A percentile compares a stretch with the other conserved stretches of the same genome.
phyloP scores from a whole-genome alignment of 495 filamentous ascomycete genomes.

The Rhypophila decipiens region DNA sequence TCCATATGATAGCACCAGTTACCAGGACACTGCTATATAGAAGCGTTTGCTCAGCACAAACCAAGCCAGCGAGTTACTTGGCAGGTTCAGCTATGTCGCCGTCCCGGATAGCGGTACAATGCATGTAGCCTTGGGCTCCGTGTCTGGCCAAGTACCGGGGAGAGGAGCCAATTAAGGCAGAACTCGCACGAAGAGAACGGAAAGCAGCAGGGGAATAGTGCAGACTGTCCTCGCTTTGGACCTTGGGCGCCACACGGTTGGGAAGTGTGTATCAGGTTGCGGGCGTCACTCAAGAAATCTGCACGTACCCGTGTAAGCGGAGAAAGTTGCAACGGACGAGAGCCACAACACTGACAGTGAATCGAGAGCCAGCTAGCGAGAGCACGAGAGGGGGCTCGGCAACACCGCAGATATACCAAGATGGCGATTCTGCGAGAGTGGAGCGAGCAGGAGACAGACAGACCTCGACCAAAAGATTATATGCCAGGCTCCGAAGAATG shows the following conservation, averaged over 20 bases:
- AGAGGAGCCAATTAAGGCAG: slow-evolving; percentile 17
- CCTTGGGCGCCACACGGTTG: slow-evolving; percentile 23
- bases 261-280: slow-evolving; percentile 22
- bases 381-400: slow-evolving; percentile 2
- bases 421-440: no score
- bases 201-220: slow-evolving; percentile 6
- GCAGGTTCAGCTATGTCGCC: slow-evolving; percentile 19
- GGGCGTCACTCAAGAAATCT: slow-evolving; percentile 17
- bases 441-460: no score
- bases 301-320: slow-evolving; percentile 17
- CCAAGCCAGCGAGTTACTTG: no score
- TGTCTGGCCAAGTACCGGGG: slow-evolving; percentile 14
- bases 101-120: slow-evolving; percentile 16
- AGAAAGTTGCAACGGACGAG: slow-evolving; percentile 11
- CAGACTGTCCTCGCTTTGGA: slow-evolving; percentile 8
- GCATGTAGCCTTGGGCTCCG: slow-evolving; percentile 18
- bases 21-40: slow-evolving; percentile 6
- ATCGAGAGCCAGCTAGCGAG: slow-evolving; percentile 3
- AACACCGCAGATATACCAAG: slow-evolving; percentile 1
- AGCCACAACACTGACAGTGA: neutral
- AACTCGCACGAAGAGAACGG: slow-evolving; percentile 7
- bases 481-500: neutral
- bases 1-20: slow-evolving; percentile 9
- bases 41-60: slow-evolving; percentile 13
- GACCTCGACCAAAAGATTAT: no score